Evolutionary conservation across 2,329 filamentous ascomycete species (phyloP).

Genomic region (Scedosporium boydii): DNA sequence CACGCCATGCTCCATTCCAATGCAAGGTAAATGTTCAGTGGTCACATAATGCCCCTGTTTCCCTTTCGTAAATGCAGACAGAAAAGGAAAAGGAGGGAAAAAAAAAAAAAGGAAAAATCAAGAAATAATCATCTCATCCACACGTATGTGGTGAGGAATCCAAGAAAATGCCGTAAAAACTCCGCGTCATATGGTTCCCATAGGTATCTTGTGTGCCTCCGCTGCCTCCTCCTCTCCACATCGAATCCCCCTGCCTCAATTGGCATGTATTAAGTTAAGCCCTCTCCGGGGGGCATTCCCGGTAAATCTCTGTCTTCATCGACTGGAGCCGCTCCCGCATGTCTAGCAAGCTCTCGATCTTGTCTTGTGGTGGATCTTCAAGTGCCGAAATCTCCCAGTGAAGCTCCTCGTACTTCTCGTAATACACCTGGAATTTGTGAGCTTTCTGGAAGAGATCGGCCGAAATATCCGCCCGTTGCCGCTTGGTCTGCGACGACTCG

Average conservation of each 20-base stretch:
- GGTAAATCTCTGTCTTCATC: slow-evolving; percentile 53
- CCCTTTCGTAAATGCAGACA: neutral
- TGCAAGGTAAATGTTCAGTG: neutral
- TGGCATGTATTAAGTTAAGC: neutral
- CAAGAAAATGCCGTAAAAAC: neutral
- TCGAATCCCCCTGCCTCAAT: neutral
- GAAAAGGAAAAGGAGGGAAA: slow-evolving; percentile 6
- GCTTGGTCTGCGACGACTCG: slow-evolving; percentile 16
- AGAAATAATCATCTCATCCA: neutral
- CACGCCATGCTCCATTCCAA: neutral
- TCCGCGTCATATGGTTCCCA: neutral
- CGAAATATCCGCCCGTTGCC: slow-evolving; percentile 18
- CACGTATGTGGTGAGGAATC: neutral
- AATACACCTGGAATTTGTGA: slow-evolving; percentile 43
- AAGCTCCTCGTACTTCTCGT: slow-evolving; percentile 46
- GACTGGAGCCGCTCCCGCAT: slow-evolving; percentile 43
- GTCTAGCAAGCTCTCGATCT: slow-evolving; percentile 39
- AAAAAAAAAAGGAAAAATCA: slow-evolving; percentile 6
- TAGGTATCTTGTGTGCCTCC: neutral
- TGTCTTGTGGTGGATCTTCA: slow-evolving; percentile 39
- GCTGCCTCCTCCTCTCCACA: neutral
- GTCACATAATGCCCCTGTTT: neutral
- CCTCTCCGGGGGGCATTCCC: slow-evolving; percentile 25
- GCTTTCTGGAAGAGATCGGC: slow-evolving; percentile 42
- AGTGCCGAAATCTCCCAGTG: slow-evolving; percentile 44